phyloP scores from a whole-genome alignment of 345 rosid species.

The Hibiscus mutabilis region DNA sequence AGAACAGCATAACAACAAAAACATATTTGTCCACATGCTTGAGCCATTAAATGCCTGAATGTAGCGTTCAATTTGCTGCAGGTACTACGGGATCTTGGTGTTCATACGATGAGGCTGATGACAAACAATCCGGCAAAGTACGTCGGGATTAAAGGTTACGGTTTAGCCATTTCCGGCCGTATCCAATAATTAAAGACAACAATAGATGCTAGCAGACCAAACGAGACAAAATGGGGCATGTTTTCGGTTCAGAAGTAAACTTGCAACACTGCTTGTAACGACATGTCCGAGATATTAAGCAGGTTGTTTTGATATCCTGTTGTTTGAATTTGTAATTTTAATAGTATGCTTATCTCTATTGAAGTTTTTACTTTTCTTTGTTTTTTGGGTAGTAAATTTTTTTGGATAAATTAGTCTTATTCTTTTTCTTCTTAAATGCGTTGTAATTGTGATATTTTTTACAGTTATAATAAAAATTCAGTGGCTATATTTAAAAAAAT shows the following conservation, averaged over 20 bases:
- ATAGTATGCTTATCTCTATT: too few relatives aligned
- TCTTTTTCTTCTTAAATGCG: too few relatives aligned
- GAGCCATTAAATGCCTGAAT: constrained; percentile 3
- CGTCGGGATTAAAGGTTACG: constrained; percentile 63
- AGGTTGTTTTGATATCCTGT: not conserved
- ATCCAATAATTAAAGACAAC: constrained; percentile 46
- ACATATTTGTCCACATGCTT: not conserved
- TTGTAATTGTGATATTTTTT: too few relatives aligned
- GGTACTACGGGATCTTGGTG: constrained; percentile 60
- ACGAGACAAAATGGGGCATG: constrained; percentile 42
- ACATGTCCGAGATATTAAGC: too few relatives aligned
- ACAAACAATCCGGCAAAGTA: constrained; percentile 70
- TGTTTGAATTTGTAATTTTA: not conserved
- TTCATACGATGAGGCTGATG: constrained; percentile 58
- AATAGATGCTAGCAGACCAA: constrained; percentile 46
- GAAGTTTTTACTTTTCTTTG: too few relatives aligned
- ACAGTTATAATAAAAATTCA: too few relatives aligned
- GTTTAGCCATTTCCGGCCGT: constrained; percentile 48
- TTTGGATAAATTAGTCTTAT: too few relatives aligned
- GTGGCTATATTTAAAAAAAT: too few relatives aligned
- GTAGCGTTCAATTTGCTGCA: constrained; percentile 13
- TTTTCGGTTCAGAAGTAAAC: constrained; percentile 21
- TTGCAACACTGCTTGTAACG: not conserved
- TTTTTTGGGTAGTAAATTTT: too few relatives aligned
- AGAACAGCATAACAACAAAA: too few relatives aligned